Percentiles rank a stretch among this genome's conserved stretches.
Conservation (phyloP, 2,329 filamentous ascomycete species). For the Colletotrichum sp. region DNA sequence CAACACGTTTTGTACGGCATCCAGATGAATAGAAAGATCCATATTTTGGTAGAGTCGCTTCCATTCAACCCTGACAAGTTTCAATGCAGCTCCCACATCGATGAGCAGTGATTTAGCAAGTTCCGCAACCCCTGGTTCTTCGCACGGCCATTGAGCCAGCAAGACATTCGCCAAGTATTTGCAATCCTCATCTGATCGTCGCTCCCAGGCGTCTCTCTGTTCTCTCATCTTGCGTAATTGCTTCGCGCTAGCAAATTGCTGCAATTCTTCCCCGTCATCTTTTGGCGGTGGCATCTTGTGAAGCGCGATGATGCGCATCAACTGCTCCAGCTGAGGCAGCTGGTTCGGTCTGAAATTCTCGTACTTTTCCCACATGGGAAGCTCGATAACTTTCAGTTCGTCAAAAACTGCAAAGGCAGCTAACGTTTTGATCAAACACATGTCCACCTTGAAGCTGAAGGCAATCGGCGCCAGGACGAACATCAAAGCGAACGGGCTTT, state of each 20-base stretch:
- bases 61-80: conserved; percentile 50
- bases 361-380: conserved; percentile 40
- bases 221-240: conserved; percentile 34
- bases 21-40: conserved; percentile 48
- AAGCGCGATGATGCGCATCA: conserved; percentile 36
- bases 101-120: conserved; percentile 36
- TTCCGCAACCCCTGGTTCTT: conserved; percentile 31
- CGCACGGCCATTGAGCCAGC: conserved; percentile 49
- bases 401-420: conserved; percentile 47
- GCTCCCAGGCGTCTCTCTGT: conserved; percentile 31
- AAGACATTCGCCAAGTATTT: conserved; percentile 44
- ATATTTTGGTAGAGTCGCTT: conserved; percentile 51
- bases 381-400: conserved; percentile 38
- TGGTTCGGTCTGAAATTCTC: conserved; percentile 38
- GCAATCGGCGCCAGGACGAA: conserved; percentile 51
- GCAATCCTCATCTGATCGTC: conserved; percentile 36
- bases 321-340: conserved; percentile 31
- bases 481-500: conserved; percentile 42
- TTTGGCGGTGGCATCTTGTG: conserved; percentile 31
- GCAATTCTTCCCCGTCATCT: conserved; percentile 27
- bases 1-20: conserved; percentile 46
- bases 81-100: conserved; percentile 41
- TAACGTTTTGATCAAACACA: conserved; percentile 45
- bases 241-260: conserved; percentile 31
- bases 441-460: conserved; percentile 41